phyloP scores from a whole-genome alignment of 2,329 filamentous ascomycete species.

The Claviceps lovelessii region DNA sequence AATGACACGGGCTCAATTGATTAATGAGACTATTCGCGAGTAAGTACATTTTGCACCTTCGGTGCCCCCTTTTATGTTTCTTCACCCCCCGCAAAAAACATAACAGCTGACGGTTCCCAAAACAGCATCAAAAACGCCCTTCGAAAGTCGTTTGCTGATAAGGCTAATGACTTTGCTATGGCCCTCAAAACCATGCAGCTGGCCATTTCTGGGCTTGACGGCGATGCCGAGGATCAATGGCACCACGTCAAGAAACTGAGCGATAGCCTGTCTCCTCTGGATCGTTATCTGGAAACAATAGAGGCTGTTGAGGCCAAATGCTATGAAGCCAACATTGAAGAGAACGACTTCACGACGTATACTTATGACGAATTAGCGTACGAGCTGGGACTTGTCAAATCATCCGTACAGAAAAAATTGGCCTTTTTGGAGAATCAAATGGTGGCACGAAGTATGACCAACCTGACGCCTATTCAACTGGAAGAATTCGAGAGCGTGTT shows the following conservation, averaged over 20 bases:
- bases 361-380: conserved; percentile 94
- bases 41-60: conserved; percentile 26
- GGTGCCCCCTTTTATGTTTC: neutral
- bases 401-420: conserved; percentile 89
- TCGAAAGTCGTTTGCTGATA: conserved; percentile 86
- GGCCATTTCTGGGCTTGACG: conserved; percentile 91
- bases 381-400: conserved; percentile 80
- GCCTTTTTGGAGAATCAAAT: conserved; percentile 97
- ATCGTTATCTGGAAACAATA: conserved; percentile 80
- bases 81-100: neutral
- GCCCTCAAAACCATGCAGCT: conserved; percentile 89
- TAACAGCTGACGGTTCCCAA: conserved; percentile 15
- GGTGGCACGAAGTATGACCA: conserved; percentile 96
- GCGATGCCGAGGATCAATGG: conserved; percentile 89
- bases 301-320: conserved; percentile 77
- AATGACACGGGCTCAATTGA: conserved; percentile 76
- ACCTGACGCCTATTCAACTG: conserved; percentile 91
- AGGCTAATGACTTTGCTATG: conserved; percentile 94
- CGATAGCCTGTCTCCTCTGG: conserved; percentile 74
- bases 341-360: conserved; percentile 99
- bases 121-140: conserved; percentile 82
- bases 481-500: conserved; percentile 99
- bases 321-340: conserved; percentile 92
- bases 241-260: conserved; percentile 75
- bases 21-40: conserved; percentile 97